Percentiles rank a stretch among this genome's conserved stretches.
These are phyloP conservation scores for Perkinsus olseni DNA, from an alignment of 169 alveolate genomes.

Conservation along the genomic window DNA sequence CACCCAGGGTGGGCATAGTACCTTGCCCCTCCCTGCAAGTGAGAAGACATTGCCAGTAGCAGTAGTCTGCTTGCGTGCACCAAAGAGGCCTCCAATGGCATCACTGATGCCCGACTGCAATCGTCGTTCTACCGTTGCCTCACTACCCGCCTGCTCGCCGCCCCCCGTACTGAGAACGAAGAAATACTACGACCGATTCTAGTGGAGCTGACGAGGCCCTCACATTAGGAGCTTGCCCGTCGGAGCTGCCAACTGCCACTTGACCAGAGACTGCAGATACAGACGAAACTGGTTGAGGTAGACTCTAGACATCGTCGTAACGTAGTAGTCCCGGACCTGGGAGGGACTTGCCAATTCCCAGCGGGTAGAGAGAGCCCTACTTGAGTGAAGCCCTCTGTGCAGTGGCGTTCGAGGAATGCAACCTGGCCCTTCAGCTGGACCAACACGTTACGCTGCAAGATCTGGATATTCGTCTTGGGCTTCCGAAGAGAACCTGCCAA, in stretches of 20 bases:
- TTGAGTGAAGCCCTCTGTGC: not conserved
- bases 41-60: constrained; percentile 5
- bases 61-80: not conserved
- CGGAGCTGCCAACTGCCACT: constrained; percentile 3
- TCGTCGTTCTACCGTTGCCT: not conserved
- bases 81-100: not conserved
- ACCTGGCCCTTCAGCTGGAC: not conserved
- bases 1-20: too few species aligned
- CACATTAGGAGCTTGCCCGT: not conserved
- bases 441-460: not conserved
- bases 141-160: not conserved
- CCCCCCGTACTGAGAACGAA: not conserved
- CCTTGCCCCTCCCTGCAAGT: not conserved
- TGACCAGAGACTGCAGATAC: constrained; percentile 7
- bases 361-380: not conserved
- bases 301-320: constrained; percentile 5
- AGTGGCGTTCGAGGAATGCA: not conserved
- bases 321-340: not conserved
- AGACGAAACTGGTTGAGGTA: constrained; percentile 9
- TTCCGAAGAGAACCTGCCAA: not conserved
- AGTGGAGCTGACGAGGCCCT: not conserved
- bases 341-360: not conserved
- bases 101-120: not conserved
- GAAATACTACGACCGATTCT: not conserved
- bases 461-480: constrained; percentile 7